A percentile compares a stretch with the other conserved stretches of the same genome.
Evolutionary conservation across 1,139 yeast species (phyloP).

Genomic region (Hanseniaspora gamundiae): DNA sequence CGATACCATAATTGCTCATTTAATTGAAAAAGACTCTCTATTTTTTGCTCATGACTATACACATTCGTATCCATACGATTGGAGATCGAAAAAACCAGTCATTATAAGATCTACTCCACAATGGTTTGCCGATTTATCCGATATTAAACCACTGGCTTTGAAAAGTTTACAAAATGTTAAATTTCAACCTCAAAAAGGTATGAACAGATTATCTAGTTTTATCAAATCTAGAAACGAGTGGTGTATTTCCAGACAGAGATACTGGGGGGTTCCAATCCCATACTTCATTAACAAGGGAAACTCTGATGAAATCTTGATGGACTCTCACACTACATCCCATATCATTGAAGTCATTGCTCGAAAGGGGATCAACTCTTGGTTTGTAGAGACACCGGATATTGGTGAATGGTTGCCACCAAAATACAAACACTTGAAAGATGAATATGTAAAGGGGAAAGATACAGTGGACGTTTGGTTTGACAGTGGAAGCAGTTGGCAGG

Average conservation of each 20-base stretch:
- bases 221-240: conserved; percentile 76
- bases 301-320: conserved; percentile 27
- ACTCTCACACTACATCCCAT: conserved; percentile 23
- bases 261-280: conserved; percentile 99
- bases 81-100: conserved; percentile 95
- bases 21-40: conserved; percentile 36
- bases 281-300: conserved; percentile 48
- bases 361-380: conserved; percentile 70
- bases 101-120: conserved; percentile 92
- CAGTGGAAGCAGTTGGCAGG: conserved; percentile 89
- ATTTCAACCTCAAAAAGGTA: conserved; percentile 66
- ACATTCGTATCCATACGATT: conserved; percentile 92
- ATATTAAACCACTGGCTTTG: conserved; percentile 52
- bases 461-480: conserved; percentile 99
- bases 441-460: conserved; percentile 58
- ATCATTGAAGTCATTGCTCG: conserved; percentile 24
- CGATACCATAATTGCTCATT: conserved; percentile 31
- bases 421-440: conserved; percentile 27
- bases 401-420: conserved; percentile 62
- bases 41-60: conserved; percentile 38
- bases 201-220: conserved; percentile 58
- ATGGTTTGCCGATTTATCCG: conserved; percentile 85
- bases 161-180: conserved; percentile 47
- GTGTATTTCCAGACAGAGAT: conserved; percentile 94
- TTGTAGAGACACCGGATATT: conserved; percentile 39